phyloP scores from a whole-genome alignment of 148 eudicot species.

The Beta vulgaris region DNA sequence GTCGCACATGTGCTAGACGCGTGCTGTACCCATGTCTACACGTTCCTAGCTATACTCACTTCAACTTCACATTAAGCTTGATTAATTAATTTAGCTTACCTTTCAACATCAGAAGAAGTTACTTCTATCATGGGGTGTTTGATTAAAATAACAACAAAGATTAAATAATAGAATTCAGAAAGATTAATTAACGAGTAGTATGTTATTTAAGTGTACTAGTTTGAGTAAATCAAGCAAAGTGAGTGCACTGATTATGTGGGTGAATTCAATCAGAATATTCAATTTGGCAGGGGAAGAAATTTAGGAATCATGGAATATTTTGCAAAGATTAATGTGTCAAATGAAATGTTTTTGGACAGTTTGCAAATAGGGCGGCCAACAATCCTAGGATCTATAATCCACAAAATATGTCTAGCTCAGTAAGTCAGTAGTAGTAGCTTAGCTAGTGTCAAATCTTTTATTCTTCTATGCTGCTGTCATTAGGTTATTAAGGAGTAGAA shows the following conservation, averaged over 20 bases:
- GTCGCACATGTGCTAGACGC: constrained; percentile 18
- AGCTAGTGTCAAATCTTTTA: not conserved
- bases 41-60: constrained; percentile 13
- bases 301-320: not conserved
- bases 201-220: too few species aligned
- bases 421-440: too few species aligned
- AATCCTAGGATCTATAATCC: not conserved
- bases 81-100: not conserved
- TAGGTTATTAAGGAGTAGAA: too few species aligned
- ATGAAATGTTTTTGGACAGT: not conserved
- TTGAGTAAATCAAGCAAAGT: not conserved
- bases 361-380: not conserved
- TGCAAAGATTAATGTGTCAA: not conserved
- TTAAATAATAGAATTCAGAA: too few species aligned
- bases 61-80: not conserved
- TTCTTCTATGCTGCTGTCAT: not conserved
- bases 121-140: not conserved
- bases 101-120: not conserved
- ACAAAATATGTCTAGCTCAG: not conserved
- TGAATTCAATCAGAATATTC: not conserved
- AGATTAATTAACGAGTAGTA: too few species aligned
- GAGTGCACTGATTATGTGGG: not conserved
- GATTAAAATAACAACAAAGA: not conserved
- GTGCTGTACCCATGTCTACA: constrained; percentile 19
- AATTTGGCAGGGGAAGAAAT: too few species aligned